phyloP scores from a whole-genome alignment of 2,329 filamentous ascomycete species.

The Lachnellula willkommii region DNA sequence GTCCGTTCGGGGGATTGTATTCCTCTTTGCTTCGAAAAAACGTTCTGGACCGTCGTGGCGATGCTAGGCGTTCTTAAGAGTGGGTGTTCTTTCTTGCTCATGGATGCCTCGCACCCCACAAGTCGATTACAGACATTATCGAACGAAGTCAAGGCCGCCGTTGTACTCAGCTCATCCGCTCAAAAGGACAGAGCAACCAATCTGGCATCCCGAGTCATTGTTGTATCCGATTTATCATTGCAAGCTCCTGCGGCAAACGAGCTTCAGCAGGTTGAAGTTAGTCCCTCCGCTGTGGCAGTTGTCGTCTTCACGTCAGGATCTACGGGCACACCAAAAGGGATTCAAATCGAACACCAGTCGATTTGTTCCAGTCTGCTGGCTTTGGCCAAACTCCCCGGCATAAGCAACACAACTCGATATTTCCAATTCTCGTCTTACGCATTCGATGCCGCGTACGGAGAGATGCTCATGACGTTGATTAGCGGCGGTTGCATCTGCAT shows the following conservation, averaged over 20 bases:
- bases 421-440: slow-evolving; percentile 18
- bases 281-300: no score
- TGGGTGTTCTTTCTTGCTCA: background rate
- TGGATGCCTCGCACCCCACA: background rate
- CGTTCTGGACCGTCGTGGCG: background rate
- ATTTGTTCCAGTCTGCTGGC: slow-evolving; percentile 8
- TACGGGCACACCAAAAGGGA: slow-evolving; percentile 21
- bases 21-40: background rate
- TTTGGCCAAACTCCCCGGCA: background rate
- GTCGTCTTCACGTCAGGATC: slow-evolving; percentile 29
- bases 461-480: slow-evolving; percentile 19
- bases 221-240: no score
- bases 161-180: background rate
- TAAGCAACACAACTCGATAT: slow-evolving; percentile 8
- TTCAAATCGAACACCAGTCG: slow-evolving; percentile 15
- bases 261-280: no score
- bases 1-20: no score
- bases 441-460: slow-evolving; percentile 19
- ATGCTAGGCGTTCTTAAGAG: background rate
- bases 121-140: background rate
- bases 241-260: no score
- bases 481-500: slow-evolving; percentile 20
- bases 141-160: background rate
- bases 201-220: no score
- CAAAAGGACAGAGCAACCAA: background rate